These are phyloP conservation scores for Botrytis paeoniae DNA, from an alignment of 2,329 filamentous ascomycete species.

Conservation along the genomic window DNA sequence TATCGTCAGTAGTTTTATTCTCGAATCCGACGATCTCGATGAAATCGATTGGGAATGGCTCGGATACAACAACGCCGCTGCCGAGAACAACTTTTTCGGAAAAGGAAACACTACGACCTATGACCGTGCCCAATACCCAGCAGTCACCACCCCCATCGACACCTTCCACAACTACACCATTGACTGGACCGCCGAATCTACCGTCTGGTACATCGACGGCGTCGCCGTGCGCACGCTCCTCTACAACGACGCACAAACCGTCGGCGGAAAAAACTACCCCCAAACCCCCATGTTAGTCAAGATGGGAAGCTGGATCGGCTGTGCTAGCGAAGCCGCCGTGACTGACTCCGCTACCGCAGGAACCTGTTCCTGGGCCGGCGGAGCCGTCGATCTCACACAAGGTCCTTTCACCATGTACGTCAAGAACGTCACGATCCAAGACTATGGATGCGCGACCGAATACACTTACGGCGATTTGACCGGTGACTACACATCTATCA, in stretches of 20 bases:
- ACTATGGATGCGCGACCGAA: constrained; percentile 48
- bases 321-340: constrained; percentile 38
- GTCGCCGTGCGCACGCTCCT: constrained; percentile 46
- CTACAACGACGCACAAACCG: constrained; percentile 45
- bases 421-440: constrained; percentile 48
- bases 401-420: constrained; percentile 52
- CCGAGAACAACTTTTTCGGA: constrained; percentile 53
- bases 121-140: constrained; percentile 44
- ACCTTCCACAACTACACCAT: constrained; percentile 63
- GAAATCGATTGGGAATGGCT: constrained; percentile 52
- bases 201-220: constrained; percentile 60
- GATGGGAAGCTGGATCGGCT: constrained; percentile 54
- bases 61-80: constrained; percentile 37
- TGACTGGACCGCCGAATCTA: constrained; percentile 59
- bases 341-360: constrained; percentile 48
- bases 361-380: constrained; percentile 66
- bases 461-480: constrained; percentile 50
- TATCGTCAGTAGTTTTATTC: constrained; percentile 49
- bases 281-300: constrained; percentile 68
- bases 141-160: constrained; percentile 38
- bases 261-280: constrained; percentile 57
- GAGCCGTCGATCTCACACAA: constrained; percentile 46
- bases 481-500: constrained; percentile 49
- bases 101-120: constrained; percentile 53
- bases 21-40: constrained; percentile 51